A percentile compares a stretch with the other conserved stretches of the same genome.
Evolutionary conservation across 2,329 filamentous ascomycete genomes (phyloP).

Genomic region (Aspergillus luchuensis): DNA sequence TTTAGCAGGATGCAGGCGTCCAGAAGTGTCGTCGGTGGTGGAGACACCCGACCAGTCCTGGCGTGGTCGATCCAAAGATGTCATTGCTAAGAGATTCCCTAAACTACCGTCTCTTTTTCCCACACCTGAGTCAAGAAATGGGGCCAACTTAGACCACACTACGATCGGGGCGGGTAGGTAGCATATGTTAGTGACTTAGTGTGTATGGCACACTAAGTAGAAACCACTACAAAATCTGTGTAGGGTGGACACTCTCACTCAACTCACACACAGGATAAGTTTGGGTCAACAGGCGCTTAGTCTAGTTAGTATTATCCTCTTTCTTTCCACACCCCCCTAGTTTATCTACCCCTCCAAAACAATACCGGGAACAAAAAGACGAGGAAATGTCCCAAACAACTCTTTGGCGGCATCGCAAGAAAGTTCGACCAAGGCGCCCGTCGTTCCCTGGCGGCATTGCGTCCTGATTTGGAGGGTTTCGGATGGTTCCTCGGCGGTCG

Average conservation of each 20-base stretch:
- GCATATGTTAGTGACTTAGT: not conserved
- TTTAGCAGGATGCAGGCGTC: constrained; percentile 27
- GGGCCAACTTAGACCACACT: constrained; percentile 8
- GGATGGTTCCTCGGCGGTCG: constrained; percentile 9
- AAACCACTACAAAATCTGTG: not conserved
- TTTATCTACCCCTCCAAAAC: not conserved
- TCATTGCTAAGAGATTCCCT: not conserved
- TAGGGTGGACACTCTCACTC: not conserved
- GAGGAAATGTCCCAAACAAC: not conserved
- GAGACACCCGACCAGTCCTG: constrained; percentile 12
- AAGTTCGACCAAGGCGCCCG: constrained; percentile 17
- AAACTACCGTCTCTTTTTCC: not conserved
- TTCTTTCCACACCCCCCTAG: too few relatives aligned
- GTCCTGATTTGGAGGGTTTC: constrained; percentile 20
- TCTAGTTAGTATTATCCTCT: not conserved
- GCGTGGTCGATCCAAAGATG: constrained; percentile 2
- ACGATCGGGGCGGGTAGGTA: not conserved
- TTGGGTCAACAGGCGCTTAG: not conserved
- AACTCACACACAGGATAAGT: not conserved
- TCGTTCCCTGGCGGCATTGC: constrained; percentile 3
- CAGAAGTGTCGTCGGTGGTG: constrained; percentile 25
- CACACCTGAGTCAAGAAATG: not conserved
- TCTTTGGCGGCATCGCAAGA: constrained; percentile 4
- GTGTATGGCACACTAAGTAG: not conserved
- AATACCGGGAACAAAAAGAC: not conserved